Percentiles rank a stretch among this genome's conserved stretches.
Conservation (phyloP, 2,329 filamentous ascomycete species). For the Colletotrichum cuscutae region DNA sequence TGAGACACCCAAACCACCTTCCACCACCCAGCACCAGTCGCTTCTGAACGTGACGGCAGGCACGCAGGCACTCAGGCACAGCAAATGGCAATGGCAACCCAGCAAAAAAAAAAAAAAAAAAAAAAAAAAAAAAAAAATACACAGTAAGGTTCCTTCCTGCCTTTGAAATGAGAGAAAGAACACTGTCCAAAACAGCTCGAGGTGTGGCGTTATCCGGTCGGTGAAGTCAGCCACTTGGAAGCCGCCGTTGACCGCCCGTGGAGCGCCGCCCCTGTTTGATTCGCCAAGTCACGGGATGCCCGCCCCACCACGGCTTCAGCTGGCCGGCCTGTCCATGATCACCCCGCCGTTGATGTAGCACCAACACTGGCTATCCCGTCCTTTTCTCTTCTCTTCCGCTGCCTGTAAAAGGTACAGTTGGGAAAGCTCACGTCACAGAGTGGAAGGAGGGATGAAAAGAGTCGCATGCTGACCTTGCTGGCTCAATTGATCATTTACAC, state of each 20-base stretch:
- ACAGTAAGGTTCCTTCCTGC: not conserved
- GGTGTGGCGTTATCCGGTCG: slow-evolving; percentile 25
- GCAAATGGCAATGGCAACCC: not conserved
- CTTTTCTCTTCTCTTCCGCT: not conserved
- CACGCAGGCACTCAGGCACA: not conserved
- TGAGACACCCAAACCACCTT: slow-evolving; percentile 12
- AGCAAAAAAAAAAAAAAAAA: not conserved
- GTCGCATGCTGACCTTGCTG: not conserved
- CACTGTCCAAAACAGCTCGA: slow-evolving; percentile 13
- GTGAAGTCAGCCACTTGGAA: slow-evolving; percentile 13
- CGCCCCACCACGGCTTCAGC: slow-evolving; percentile 15
- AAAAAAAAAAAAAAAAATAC: not conserved
- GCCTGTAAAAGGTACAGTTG: not conserved
- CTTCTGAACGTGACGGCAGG: slow-evolving; percentile 28
- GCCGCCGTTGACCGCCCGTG: slow-evolving; percentile 16
- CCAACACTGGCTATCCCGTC: slow-evolving; percentile 17
- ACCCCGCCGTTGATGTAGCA: slow-evolving; percentile 35
- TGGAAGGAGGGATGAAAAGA: not conserved
- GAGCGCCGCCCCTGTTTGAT: slow-evolving; percentile 19
- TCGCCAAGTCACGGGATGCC: slow-evolving; percentile 2
- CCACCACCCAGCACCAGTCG: slow-evolving; percentile 22
- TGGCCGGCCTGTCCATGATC: slow-evolving; percentile 24
- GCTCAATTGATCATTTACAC: not conserved
- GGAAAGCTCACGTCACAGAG: not conserved
- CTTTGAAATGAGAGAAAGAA: not conserved